Conservation (phyloP, 148 eudicot species). For the Rhododendron vialii region DNA sequence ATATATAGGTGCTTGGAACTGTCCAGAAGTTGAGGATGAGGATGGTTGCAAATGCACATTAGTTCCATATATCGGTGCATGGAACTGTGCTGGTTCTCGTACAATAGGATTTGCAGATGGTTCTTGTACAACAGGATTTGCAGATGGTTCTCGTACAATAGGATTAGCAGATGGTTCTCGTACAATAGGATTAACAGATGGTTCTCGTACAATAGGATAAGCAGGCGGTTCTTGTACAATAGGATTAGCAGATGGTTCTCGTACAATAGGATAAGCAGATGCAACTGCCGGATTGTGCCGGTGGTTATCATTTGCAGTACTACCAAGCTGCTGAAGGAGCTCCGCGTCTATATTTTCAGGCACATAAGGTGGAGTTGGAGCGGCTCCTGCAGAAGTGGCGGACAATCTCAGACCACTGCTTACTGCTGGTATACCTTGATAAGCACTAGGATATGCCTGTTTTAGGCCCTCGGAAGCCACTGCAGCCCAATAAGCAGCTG, state of each 20-base stretch:
- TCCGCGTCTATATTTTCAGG: neutral
- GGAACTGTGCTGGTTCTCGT: slow-evolving; percentile 3
- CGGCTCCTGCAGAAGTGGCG: neutral
- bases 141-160: neutral
- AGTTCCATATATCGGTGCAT: neutral
- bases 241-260: neutral
- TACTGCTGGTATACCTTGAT: neutral
- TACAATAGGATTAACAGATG: neutral
- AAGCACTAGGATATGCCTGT: neutral
- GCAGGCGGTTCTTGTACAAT: neutral
- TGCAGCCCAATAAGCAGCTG: slow-evolving; percentile 20
- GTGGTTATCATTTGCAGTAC: neutral
- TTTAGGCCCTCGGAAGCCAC: slow-evolving; percentile 13
- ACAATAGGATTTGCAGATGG: neutral
- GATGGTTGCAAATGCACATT: neutral
- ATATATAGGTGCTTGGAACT: neutral
- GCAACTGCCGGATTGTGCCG: neutral
- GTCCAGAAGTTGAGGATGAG: neutral
- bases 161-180: neutral
- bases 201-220: neutral
- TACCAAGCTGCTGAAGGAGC: neutral
- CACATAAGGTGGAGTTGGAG: neutral
- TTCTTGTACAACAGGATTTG: neutral
- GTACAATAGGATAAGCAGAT: neutral
- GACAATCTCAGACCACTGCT: neutral